These are phyloP conservation scores for Helianthus tuberosus DNA, from an alignment of 129 eudicot genomes.

Conservation along the genomic window DNA sequence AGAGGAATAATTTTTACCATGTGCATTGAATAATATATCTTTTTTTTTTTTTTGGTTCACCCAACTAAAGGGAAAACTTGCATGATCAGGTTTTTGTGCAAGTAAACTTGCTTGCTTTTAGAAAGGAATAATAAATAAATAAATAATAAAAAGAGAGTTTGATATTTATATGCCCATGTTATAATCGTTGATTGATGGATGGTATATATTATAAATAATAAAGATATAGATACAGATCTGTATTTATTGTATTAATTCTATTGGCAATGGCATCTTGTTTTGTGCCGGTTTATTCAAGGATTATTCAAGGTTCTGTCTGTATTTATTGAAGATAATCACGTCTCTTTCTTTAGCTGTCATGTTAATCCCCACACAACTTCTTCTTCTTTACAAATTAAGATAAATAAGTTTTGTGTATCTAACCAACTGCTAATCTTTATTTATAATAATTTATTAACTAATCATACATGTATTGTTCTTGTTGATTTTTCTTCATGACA, in stretches of 20 bases:
- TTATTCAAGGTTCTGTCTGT: conserved; percentile 25
- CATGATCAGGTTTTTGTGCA: conserved; percentile 15
- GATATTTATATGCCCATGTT: conserved; percentile 3
- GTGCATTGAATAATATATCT: background rate
- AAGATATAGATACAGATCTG: conserved; percentile 6
- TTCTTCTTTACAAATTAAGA: background rate
- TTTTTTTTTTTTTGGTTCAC: conserved; percentile 12
- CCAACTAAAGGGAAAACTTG: conserved; percentile 2
- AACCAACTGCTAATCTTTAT: background rate
- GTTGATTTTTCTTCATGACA: conserved; percentile 45
- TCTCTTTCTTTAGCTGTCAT: conserved; percentile 25
- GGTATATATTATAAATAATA: background rate
- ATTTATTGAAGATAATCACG: conserved; percentile 2
- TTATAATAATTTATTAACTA: background rate
- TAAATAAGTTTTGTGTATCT: background rate
- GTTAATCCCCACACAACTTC: background rate
- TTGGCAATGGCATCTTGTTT: conserved; percentile 17
- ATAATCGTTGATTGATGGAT: background rate
- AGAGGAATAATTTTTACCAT: background rate
- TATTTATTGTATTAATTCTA: background rate
- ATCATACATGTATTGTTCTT: conserved; percentile 9
- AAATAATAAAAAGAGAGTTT: background rate
- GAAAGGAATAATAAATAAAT: background rate
- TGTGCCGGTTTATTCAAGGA: conserved; percentile 25
- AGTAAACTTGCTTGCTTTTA: conserved; percentile 11